Evolutionary conservation across 169 alveolate species (phyloP).

Genomic region (Plasmodium reichenowi): DNA sequence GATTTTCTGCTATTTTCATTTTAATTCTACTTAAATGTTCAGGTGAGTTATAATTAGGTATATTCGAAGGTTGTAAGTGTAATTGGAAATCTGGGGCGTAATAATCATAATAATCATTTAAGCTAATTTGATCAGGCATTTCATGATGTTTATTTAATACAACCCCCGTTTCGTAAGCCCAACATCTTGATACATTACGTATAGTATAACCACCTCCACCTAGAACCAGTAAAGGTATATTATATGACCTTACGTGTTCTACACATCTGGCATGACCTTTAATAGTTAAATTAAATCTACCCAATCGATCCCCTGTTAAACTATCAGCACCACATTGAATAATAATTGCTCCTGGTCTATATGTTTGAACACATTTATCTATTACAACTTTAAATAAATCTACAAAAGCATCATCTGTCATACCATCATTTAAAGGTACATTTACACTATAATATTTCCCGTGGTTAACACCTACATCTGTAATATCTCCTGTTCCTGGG

Average conservation of each 20-base stretch:
- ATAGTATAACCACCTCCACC: slow-evolving; percentile 99
- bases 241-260: slow-evolving; percentile 91
- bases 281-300: slow-evolving; percentile 96
- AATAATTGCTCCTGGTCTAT: slow-evolving; percentile 98
- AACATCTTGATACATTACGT: slow-evolving; percentile 98
- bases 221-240: slow-evolving; percentile 93
- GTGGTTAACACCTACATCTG: slow-evolving; percentile 96
- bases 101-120: slow-evolving; percentile 96
- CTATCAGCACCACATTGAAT: slow-evolving; percentile 99
- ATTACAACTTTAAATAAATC: slow-evolving; percentile 94
- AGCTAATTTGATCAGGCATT: slow-evolving; percentile 93
- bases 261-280: slow-evolving; percentile 99
- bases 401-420: slow-evolving; percentile 95
- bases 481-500: slow-evolving; percentile 99
- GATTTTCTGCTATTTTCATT: slow-evolving; percentile 92
- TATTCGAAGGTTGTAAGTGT: slow-evolving; percentile 93
- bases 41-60: slow-evolving; percentile 94
- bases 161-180: slow-evolving; percentile 99
- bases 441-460: slow-evolving; percentile 97
- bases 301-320: slow-evolving; percentile 96
- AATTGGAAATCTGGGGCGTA: slow-evolving; percentile 97
- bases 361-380: slow-evolving; percentile 94
- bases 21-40: slow-evolving; percentile 95
- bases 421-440: slow-evolving; percentile 98
- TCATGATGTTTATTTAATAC: slow-evolving; percentile 92